phyloP scores from a whole-genome alignment of 768 basidiomycete species.

The Phanerochaete carnosa region DNA sequence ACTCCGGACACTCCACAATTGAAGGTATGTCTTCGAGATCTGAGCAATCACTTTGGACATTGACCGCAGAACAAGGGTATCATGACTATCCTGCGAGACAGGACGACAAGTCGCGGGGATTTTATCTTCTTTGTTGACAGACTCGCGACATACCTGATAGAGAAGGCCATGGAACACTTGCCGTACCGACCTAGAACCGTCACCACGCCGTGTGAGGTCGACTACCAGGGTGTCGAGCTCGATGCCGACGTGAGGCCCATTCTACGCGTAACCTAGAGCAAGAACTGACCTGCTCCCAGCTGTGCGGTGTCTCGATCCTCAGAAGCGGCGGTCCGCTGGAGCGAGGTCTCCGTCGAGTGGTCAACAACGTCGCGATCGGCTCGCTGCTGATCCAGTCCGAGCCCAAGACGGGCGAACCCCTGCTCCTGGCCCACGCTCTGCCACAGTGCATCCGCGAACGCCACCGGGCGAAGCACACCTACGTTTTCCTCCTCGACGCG shows the following conservation, averaged over 20 bases:
- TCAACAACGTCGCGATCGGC: slow-evolving; percentile 83
- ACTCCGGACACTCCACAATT: slow-evolving; percentile 81
- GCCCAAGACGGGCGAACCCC: slow-evolving; percentile 77
- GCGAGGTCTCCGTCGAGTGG: slow-evolving; percentile 84
- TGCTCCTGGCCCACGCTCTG: slow-evolving; percentile 79
- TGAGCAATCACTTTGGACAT: not conserved
- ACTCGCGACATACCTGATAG: slow-evolving; percentile 78
- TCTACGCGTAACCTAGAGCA: slow-evolving; percentile 1
- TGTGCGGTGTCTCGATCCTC: slow-evolving; percentile 88
- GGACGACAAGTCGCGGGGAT: slow-evolving; percentile 69
- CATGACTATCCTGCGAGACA: slow-evolving; percentile 80
- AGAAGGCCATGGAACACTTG: slow-evolving; percentile 80
- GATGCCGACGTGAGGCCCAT: slow-evolving; percentile 48
- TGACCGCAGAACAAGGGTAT: slow-evolving; percentile 65
- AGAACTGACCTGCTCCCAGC: slow-evolving; percentile 35
- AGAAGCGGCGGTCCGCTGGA: slow-evolving; percentile 91
- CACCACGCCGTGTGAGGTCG: slow-evolving; percentile 60
- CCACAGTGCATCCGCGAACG: slow-evolving; percentile 70
- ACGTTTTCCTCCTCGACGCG: slow-evolving; percentile 88
- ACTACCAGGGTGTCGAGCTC: slow-evolving; percentile 58
- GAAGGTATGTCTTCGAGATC: slow-evolving; percentile 42
- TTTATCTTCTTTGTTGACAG: slow-evolving; percentile 93
- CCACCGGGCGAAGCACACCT: slow-evolving; percentile 60
- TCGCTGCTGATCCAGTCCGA: slow-evolving; percentile 92
- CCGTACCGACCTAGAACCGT: slow-evolving; percentile 64